A percentile compares a stretch with the other conserved stretches of the same genome.
Conservation (phyloP, 805 yeast species). For the Peterozyma xylosa region DNA sequence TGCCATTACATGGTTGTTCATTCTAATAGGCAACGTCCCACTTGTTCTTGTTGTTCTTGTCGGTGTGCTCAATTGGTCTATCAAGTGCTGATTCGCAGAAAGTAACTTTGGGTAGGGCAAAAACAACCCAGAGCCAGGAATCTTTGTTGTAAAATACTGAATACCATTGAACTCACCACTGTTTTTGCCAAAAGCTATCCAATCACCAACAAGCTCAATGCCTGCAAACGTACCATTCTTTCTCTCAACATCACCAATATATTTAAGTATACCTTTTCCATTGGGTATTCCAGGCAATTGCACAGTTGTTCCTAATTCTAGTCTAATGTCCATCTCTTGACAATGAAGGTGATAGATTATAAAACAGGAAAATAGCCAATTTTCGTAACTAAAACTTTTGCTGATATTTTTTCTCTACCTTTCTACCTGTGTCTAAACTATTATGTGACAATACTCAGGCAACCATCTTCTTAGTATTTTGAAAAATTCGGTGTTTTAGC, state of each 20-base stretch:
- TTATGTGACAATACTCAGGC: no score
- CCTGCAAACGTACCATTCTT: constrained; percentile 82
- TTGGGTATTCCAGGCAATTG: constrained; percentile 49
- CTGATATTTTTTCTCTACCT: no score
- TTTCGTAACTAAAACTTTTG: no score
- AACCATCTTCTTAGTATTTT: no score
- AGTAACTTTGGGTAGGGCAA: constrained; percentile 43
- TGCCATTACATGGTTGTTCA: not conserved
- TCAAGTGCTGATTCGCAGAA: constrained; percentile 11
- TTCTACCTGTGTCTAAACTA: no score
- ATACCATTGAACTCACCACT: constrained; percentile 74
- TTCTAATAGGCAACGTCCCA: not conserved
- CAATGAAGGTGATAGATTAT: no score
- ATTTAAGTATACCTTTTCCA: constrained; percentile 60
- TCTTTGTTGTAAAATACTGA: constrained; percentile 57
- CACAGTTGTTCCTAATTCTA: constrained; percentile 13
- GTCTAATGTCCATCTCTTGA: not conserved
- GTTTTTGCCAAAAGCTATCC: constrained; percentile 66
- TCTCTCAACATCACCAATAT: constrained; percentile 64
- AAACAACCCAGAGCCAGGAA: constrained; percentile 69
- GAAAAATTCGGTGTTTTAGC: no score
- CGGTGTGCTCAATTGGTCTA: constrained; percentile 4
- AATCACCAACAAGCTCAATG: constrained; percentile 68
- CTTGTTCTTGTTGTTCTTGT: constrained; percentile 8
- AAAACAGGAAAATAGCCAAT: no score